phyloP scores from a whole-genome alignment of 768 basidiomycete genomes.

The Suillus plorans region DNA sequence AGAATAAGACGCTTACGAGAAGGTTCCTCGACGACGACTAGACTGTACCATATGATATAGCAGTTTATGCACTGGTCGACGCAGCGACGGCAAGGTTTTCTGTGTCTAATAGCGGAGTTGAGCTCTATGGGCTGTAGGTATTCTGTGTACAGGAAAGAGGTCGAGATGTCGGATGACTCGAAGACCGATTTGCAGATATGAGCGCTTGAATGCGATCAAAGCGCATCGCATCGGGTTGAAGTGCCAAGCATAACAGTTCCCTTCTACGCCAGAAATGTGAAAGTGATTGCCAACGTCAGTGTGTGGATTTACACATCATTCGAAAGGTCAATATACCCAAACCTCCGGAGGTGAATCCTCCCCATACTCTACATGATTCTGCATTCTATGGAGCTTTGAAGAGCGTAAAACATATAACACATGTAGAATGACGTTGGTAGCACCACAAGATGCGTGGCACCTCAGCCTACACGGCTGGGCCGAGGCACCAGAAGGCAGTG shows the following conservation, averaged over 20 bases:
- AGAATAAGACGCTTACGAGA: conserved; percentile 5
- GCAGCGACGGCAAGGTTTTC: conserved; percentile 1
- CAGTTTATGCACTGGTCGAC: not conserved
- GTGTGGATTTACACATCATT: not conserved
- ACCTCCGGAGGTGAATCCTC: not conserved
- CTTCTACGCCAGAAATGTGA: not conserved
- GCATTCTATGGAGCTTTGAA: not conserved
- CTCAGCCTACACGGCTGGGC: not conserved
- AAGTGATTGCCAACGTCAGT: too few species aligned
- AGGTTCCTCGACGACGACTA: not conserved
- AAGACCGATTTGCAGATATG: not conserved
- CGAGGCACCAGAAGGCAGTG: not conserved
- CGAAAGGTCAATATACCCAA: too few species aligned
- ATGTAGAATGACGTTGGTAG: not conserved
- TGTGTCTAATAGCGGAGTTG: not conserved
- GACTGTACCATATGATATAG: not conserved
- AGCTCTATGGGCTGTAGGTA: not conserved
- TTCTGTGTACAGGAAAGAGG: conserved; percentile 4
- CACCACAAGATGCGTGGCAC: not conserved
- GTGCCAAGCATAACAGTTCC: not conserved
- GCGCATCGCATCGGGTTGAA: not conserved
- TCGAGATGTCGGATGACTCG: not conserved
- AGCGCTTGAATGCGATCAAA: conserved; percentile 1
- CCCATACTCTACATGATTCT: not conserved
- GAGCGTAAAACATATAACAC: not conserved